Base-by-base conservation (phyloP, 1,284 basidiomycete genomes). In the Lentinula novae-zelandiae region DNA sequence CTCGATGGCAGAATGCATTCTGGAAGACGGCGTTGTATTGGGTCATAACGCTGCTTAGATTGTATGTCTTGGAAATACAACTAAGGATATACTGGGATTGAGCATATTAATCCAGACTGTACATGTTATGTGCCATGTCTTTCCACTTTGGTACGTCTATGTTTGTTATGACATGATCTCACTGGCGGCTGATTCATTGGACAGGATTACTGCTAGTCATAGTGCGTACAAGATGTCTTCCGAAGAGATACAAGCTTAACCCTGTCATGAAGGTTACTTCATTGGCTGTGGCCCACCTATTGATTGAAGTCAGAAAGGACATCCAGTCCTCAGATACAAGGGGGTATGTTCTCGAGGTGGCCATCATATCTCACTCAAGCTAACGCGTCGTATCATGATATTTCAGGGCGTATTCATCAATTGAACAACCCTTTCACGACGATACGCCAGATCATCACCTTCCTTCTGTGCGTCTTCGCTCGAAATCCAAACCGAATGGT, bases 101-200 rank as follows among this genome's bases (percentile, higher is more conserved):
- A 42, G n/a, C 46, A 17, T 27, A 39, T 46, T 40, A 33, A 53
- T 46, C 4, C 58, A 88, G 87, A 63, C 71, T 81, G 61, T 90
- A 90, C 68, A 89, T 90, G 87, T 78, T 90, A 15, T 74, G 86
- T 61, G 80, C 83, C 13, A 89, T 89, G 87, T 82, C 85, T 22
- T 83, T 86, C 65, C 82, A 87, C 61, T 62, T 83, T 81, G 46
- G 86, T 86, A 71, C 69, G 82, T 63, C 27, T 55, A 33, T 34
- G 5, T 17, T 5, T 22, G 8, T 50, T 8, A 46, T 33, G 22
- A 50, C 31, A 33, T 34, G 15, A 15, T 5, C 5, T 12, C 33
- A 49, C 22, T 50, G 44, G 44, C 44, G 44, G 44, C 44, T 46
- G 44, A 46, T 46, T 22, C 20, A 27, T 31, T 52, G 27, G 15